These are phyloP conservation scores for Rhodotorula graminis DNA, from an alignment of 768 basidiomycete genomes.

Conservation along the genomic window DNA sequence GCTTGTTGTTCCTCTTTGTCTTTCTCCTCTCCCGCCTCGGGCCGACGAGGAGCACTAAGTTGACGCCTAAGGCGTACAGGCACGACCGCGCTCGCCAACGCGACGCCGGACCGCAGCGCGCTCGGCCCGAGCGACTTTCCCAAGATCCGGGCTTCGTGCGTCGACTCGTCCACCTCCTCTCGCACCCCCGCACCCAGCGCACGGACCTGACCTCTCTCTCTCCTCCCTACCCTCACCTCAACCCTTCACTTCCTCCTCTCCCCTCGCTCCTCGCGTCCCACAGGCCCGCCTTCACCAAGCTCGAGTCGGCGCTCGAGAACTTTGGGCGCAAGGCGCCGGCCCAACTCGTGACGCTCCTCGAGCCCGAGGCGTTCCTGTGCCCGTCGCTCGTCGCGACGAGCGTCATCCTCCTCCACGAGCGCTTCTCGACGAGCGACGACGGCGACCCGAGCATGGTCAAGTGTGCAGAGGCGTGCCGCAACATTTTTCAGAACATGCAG, in stretches of 20 bases:
- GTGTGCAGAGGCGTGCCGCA: slow-evolving; percentile 1
- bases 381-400: neutral
- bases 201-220: neutral
- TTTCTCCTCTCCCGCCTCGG: too few species aligned
- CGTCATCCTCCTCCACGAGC: slow-evolving; percentile 14
- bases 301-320: slow-evolving; percentile 7
- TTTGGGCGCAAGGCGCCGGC: slow-evolving; percentile 4
- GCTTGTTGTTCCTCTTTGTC: neutral
- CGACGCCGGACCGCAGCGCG: neutral
- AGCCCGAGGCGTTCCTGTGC: slow-evolving; percentile 10
- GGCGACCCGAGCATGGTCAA: slow-evolving; percentile 4
- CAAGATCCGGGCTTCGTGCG: slow-evolving; percentile 14
- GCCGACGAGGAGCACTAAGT: too few species aligned
- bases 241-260: too few species aligned
- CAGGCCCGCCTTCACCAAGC: slow-evolving; percentile 8
- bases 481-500: slow-evolving; percentile 3
- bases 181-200: neutral
- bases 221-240: too few species aligned
- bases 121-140: neutral
- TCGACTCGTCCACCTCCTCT: neutral
- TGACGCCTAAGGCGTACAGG: neutral
- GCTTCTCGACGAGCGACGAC: neutral
- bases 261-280: too few species aligned
- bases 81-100: neutral
- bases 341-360: slow-evolving; percentile 13